Conservation (phyloP, 1,284 basidiomycete species). For the Pseudozyma tsukubaensis region DNA sequence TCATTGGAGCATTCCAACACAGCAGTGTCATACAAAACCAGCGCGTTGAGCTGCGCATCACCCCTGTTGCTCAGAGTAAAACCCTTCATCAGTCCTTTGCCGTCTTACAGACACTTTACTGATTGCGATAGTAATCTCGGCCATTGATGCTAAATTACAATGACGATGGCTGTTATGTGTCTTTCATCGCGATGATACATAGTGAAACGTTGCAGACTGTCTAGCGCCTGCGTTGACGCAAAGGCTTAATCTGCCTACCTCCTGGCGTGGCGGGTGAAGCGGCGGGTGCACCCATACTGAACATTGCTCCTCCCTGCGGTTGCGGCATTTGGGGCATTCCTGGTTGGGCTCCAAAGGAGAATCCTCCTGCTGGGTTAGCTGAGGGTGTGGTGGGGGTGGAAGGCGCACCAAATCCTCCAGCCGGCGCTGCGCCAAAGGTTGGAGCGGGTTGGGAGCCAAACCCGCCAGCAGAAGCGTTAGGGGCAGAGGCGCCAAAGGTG, state of each 20-base stretch:
- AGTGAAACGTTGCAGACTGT: no score
- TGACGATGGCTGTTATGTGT: no score
- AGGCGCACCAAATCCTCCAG: conserved; percentile 10
- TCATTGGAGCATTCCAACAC: no score
- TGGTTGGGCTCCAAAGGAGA: neutral
- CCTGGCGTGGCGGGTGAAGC: conserved; percentile 15
- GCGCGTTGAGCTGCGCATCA: no score
- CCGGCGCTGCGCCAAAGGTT: conserved; percentile 15
- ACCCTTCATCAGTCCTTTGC: no score
- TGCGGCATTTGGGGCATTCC: conserved; percentile 14
- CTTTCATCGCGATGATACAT: no score
- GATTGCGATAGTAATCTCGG: no score
- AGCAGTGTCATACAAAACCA: no score
- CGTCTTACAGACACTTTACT: no score
- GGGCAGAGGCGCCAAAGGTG: conserved; percentile 20
- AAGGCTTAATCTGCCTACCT: conserved; percentile 58
- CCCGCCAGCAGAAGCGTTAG: neutral
- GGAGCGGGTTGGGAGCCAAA: neutral
- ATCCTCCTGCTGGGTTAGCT: neutral
- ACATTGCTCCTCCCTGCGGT: conserved; percentile 27
- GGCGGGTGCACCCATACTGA: conserved; percentile 50
- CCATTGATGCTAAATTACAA: no score
- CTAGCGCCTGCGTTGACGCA: conserved; percentile 44
- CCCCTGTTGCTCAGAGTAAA: no score
- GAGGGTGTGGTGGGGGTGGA: neutral